These are phyloP conservation scores for Xylaria sp. DNA, from an alignment of 2,329 filamentous ascomycete species.

Conservation along the genomic window DNA sequence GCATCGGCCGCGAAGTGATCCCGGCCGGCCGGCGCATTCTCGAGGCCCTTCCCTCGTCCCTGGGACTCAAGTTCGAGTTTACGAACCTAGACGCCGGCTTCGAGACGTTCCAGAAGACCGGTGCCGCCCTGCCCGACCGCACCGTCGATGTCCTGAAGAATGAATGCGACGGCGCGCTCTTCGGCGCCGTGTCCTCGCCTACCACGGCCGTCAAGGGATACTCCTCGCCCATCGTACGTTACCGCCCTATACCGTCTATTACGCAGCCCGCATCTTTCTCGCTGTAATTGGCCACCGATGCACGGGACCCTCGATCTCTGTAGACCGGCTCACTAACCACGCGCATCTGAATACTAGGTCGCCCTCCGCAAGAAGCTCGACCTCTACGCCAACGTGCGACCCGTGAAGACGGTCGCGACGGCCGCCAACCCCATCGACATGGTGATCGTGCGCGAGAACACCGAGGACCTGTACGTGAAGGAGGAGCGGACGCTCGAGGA, in stretches of 20 bases:
- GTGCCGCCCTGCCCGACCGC: slow-evolving; percentile 84
- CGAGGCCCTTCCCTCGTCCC: slow-evolving; percentile 88
- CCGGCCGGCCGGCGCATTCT: slow-evolving; percentile 89
- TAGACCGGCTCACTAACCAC: background rate
- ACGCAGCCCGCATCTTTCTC: too few relatives aligned
- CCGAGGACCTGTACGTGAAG: slow-evolving; percentile 97
- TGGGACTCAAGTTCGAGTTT: slow-evolving; percentile 93
- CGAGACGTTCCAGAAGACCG: slow-evolving; percentile 89
- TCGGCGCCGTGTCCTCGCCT: slow-evolving; percentile 93
- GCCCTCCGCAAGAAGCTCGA: slow-evolving; percentile 93
- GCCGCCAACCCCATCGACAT: slow-evolving; percentile 80
- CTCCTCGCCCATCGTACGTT: slow-evolving; percentile 82
- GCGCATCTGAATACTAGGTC: slow-evolving; percentile 45
- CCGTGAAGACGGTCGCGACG: slow-evolving; percentile 81
- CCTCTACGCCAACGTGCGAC: slow-evolving; percentile 96
- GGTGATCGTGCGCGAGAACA: slow-evolving; percentile 98
- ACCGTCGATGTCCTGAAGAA: slow-evolving; percentile 87
- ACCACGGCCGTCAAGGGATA: slow-evolving; percentile 91
- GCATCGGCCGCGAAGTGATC: slow-evolving; percentile 98
- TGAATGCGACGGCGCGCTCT: slow-evolving; percentile 94
- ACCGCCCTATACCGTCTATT: too few relatives aligned
- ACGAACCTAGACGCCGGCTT: slow-evolving; percentile 92
- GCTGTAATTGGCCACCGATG: too few relatives aligned
- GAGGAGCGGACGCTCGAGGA: slow-evolving; percentile 85
- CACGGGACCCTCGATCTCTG: too few relatives aligned